Evolutionary conservation across 495 filamentous ascomycete species (phyloP).

Genomic region (Aspergillus nidulans): DNA sequence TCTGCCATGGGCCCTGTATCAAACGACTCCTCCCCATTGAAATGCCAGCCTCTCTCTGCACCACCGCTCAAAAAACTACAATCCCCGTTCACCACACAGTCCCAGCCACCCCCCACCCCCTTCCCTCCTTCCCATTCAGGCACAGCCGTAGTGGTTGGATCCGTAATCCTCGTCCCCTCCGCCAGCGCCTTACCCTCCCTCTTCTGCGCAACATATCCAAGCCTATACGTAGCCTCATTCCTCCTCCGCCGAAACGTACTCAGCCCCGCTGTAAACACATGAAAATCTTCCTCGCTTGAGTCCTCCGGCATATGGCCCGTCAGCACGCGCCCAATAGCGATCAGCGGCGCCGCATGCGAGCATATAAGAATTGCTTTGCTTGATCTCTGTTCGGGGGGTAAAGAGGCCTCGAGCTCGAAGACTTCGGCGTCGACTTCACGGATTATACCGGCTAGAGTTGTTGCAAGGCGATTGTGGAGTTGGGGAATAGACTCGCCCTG

Average conservation of each 20-base stretch:
- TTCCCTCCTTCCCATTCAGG: conserved; percentile 57
- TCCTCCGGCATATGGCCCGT: conserved; percentile 72
- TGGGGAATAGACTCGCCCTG: conserved; percentile 73
- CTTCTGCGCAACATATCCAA: conserved; percentile 17
- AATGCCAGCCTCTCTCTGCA: conserved; percentile 84
- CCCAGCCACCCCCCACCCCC: conserved; percentile 80
- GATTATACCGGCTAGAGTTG: conserved; percentile 66
- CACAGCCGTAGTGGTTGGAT: conserved; percentile 30
- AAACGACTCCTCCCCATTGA: conserved; percentile 72
- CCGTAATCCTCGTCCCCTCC: conserved; percentile 23
- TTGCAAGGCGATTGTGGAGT: conserved; percentile 75
- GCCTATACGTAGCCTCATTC: not conserved
- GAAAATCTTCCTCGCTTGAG: conserved; percentile 69
- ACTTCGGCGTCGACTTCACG: conserved; percentile 60
- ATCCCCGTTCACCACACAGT: conserved; percentile 72
- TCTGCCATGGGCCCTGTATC: conserved; percentile 41
- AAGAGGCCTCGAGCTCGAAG: conserved; percentile 24
- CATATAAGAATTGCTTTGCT: conserved; percentile 70
- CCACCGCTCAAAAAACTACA: conserved; percentile 73
- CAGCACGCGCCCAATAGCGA: conserved; percentile 75
- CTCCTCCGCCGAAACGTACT: conserved; percentile 50
- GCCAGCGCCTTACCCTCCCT: conserved; percentile 7
- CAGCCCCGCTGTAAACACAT: conserved; percentile 79
- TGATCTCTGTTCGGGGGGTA: conserved; percentile 20
- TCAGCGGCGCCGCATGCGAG: conserved; percentile 86